Evolutionary conservation across 257 asterid genomes (phyloP), one percentile per base, ranked within the genome.

Genomic region (Verbascum thapsus): DNA sequence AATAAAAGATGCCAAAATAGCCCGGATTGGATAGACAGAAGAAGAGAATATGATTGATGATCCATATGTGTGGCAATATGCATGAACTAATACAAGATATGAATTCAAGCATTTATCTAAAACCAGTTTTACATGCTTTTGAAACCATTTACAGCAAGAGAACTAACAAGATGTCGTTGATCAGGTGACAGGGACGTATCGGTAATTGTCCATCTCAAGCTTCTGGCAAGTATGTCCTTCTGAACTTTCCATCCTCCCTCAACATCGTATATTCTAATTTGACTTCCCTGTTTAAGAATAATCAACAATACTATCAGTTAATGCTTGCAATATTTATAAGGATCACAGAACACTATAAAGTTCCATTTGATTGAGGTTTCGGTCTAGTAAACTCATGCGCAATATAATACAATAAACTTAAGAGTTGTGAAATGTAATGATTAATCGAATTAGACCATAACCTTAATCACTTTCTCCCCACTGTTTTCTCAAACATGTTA

Each of bases 141-240:
- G 26, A 9, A 43, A 53, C 13, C 45, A 43, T 23, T 4, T 45
- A 47, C 44, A 56, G 68, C 42, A 51, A 45, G 52, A 51, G 40
- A 76, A 80, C 94, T 76, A 74, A 91, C 96, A 50, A 91, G 95
- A 68, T 79, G 76, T 10, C 74, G 69, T 79, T 84, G 86, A 79
- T 84, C 85, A 8, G 94, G 95, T 32, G 95, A 91, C 66, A 88
- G 73, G 69, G 91, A 83, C 3, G 95, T 80, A 64, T 91, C 98
- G 19, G 98, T 91, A 55, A 91, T 81, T 11, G 98, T 84, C 96
- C 98, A 91, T 72, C 90, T 79, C 83, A 88, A 81, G 85, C 95
- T 84, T 81, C 73, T 72, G 2, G 96, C 96, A 47, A 69, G 70
- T 71, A 88, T 74, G 69, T 86, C 75, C 86, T 91, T 91, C 69